Evolutionary conservation across 192 early-diverging fungal species (phyloP).

Genomic region (Pilaira anomala): DNA sequence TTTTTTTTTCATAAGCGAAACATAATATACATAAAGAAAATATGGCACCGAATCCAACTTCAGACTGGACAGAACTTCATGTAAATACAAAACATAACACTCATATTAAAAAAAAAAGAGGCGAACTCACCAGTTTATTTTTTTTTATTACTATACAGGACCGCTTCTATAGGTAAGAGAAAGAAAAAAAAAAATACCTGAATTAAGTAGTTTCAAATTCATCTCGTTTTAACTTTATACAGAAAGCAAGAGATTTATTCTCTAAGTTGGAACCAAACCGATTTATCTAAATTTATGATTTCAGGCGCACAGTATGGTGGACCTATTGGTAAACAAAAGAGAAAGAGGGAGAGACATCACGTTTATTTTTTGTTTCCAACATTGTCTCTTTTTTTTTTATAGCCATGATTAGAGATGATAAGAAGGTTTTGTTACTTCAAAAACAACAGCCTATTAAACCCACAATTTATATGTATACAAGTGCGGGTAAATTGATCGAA

Average conservation of each 20-base stretch:
- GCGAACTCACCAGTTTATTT: no score
- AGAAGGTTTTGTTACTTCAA: slow-evolving; percentile 73
- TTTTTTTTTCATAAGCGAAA: no score
- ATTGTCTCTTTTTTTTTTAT: not conserved
- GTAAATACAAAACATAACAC: slow-evolving; percentile 11
- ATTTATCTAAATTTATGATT: slow-evolving; percentile 78
- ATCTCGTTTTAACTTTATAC: not conserved
- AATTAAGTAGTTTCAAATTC: not conserved
- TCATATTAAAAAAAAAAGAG: not conserved
- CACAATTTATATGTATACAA: slow-evolving; percentile 81
- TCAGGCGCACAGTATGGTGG: slow-evolving; percentile 90
- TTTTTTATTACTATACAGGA: slow-evolving; percentile 31
- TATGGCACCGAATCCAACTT: slow-evolving; percentile 56
- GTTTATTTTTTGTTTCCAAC: not conserved
- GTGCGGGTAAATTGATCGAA: slow-evolving; percentile 80
- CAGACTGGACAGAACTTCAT: slow-evolving; percentile 57
- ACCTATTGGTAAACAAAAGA: slow-evolving; percentile 68
- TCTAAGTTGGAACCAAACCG: slow-evolving; percentile 86
- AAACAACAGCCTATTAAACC: slow-evolving; percentile 72
- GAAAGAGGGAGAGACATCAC: not conserved
- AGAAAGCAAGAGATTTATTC: slow-evolving; percentile 81
- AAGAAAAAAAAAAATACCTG: not conserved
- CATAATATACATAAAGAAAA: not conserved
- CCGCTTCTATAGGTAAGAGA: slow-evolving; percentile 53
- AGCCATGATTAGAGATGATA: slow-evolving; percentile 93